Evolutionary conservation across 208 protist genomes (phyloP).

Genomic region (Hexamita inflata): DNA sequence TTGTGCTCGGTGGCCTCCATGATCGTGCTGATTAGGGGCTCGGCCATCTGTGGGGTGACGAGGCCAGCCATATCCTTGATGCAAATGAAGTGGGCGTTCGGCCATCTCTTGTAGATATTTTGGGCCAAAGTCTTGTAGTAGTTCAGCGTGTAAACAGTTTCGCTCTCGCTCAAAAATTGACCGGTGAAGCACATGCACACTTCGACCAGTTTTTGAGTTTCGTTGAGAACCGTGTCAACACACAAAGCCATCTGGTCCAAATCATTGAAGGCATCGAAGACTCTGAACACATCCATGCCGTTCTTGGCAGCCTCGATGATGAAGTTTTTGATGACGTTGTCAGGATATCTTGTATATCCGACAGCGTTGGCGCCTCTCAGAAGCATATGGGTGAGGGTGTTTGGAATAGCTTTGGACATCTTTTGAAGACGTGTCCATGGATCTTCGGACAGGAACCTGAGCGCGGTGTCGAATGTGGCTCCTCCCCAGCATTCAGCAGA

Average conservation of each 20-base stretch:
- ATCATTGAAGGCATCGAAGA: conserved; percentile 73
- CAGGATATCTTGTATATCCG: conserved; percentile 68
- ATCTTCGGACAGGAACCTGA: conserved; percentile 63
- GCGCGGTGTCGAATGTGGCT: conserved; percentile 65
- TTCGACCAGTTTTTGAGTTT: conserved; percentile 41
- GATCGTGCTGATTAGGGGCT: conserved; percentile 46
- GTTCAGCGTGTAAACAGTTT: conserved; percentile 50
- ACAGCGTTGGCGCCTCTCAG: conserved; percentile 67
- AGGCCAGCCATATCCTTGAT: conserved; percentile 69
- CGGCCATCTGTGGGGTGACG: conserved; percentile 50
- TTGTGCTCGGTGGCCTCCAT: conserved; percentile 49
- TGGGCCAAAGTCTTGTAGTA: conserved; percentile 42
- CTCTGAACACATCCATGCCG: conserved; percentile 70
- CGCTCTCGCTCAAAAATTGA: conserved; percentile 46
- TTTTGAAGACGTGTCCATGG: conserved; percentile 56
- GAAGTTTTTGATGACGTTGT: conserved; percentile 65
- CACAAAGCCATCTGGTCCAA: conserved; percentile 56
- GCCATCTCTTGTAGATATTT: conserved; percentile 38
- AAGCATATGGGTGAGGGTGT: conserved; percentile 69
- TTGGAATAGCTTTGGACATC: conserved; percentile 60
- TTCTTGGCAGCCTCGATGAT: conserved; percentile 49
- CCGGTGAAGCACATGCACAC: conserved; percentile 52
- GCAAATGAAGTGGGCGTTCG: conserved; percentile 55
- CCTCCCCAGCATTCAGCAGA: conserved; percentile 64
- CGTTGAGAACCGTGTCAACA: conserved; percentile 47